Evolutionary conservation across 306 rosid species (phyloP).

Genomic region (Canavalia gladiata): DNA sequence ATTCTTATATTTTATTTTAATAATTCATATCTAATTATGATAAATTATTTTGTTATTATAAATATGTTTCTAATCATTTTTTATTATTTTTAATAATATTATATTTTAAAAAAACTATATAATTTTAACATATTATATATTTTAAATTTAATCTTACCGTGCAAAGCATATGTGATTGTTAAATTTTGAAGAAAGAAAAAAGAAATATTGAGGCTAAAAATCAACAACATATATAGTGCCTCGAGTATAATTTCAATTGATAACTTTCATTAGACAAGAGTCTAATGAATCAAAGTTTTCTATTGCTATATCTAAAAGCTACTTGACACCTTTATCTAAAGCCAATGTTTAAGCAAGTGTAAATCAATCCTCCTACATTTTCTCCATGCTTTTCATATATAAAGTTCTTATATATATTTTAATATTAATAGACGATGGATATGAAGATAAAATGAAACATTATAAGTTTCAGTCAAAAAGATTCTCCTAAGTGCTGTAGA

Average conservation of each 20-base stretch:
- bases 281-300: slow-evolving; percentile 19
- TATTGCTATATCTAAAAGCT: slow-evolving; percentile 35
- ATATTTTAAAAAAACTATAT: too few relatives aligned
- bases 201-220: neutral
- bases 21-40: too few relatives aligned
- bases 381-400: neutral
- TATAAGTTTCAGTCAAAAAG: slow-evolving; percentile 43
- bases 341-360: slow-evolving; percentile 32
- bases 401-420: slow-evolving; percentile 24
- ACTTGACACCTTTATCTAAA: slow-evolving; percentile 12
- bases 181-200: too few relatives aligned
- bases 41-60: too few relatives aligned
- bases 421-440: slow-evolving; percentile 22
- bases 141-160: too few relatives aligned
- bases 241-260: neutral
- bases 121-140: too few relatives aligned
- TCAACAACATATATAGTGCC: neutral
- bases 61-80: too few relatives aligned
- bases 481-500: neutral
- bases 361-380: slow-evolving; percentile 6
- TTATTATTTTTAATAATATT: too few relatives aligned
- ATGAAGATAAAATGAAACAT: slow-evolving; percentile 9
- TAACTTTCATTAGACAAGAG: neutral
- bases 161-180: too few relatives aligned
- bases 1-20: too few relatives aligned